phyloP scores from a whole-genome alignment of 2,329 filamentous ascomycete genomes.

The Colletotrichum sp. region DNA sequence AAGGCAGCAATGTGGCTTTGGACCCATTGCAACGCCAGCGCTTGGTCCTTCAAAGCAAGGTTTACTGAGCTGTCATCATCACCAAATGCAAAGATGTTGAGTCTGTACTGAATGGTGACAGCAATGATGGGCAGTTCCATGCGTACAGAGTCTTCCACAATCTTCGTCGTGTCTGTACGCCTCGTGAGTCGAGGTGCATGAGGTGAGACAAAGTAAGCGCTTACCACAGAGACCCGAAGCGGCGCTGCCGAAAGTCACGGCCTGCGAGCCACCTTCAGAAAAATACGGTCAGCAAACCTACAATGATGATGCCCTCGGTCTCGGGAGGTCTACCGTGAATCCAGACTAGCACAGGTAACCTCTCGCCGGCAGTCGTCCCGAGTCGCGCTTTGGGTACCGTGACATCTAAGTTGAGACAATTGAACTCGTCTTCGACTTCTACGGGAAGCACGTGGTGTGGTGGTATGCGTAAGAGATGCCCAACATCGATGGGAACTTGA shows the following conservation, averaged over 20 bases:
- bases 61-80: constrained; percentile 39
- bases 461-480: constrained; percentile 46
- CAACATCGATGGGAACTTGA: constrained; percentile 42
- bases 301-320: neutral
- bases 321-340: constrained; percentile 40
- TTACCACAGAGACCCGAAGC: constrained; percentile 45
- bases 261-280: constrained; percentile 42
- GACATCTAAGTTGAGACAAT: constrained; percentile 47
- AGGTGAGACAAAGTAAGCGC: neutral
- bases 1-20: constrained; percentile 27
- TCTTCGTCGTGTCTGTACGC: constrained; percentile 33
- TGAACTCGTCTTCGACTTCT: constrained; percentile 44
- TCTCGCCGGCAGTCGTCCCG: neutral
- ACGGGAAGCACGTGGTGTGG: constrained; percentile 23
- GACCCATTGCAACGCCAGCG: constrained; percentile 35
- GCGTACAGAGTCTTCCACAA: constrained; percentile 38
- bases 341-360: constrained; percentile 47
- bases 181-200: neutral
- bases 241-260: constrained; percentile 46
- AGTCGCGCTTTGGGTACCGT: constrained; percentile 25
- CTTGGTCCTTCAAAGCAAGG: constrained; percentile 37
- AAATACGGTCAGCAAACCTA: neutral
- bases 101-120: constrained; percentile 25
- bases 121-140: constrained; percentile 22
- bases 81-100: constrained; percentile 43